phyloP scores from a whole-genome alignment of 352 stramenopile genomes.

The Pythium diclinum region DNA sequence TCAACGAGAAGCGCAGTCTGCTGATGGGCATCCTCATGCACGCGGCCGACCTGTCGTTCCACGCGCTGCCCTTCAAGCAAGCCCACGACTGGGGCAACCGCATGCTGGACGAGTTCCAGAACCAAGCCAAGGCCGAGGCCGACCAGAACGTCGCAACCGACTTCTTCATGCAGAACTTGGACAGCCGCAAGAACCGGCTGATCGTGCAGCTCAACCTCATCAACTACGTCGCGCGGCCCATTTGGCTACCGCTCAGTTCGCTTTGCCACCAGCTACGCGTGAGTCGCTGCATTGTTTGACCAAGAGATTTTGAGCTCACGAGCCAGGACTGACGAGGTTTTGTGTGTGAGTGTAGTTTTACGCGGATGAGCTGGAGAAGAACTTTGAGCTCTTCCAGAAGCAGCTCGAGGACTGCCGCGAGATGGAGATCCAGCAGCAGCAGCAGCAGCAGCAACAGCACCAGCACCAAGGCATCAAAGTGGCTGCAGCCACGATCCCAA shows the following conservation, averaged over 20 bases:
- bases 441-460: neutral
- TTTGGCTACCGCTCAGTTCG: slow-evolving; percentile 63
- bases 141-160: slow-evolving; percentile 50
- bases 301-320: neutral
- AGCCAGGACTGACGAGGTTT: neutral
- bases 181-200: slow-evolving; percentile 45
- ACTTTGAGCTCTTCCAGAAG: slow-evolving; percentile 55
- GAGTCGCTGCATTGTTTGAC: slow-evolving; percentile 13
- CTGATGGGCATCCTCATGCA: slow-evolving; percentile 74
- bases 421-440: slow-evolving; percentile 10
- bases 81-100: slow-evolving; percentile 52
- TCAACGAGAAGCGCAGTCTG: slow-evolving; percentile 50
- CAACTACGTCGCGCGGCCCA: slow-evolving; percentile 71
- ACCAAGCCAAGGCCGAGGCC: slow-evolving; percentile 50
- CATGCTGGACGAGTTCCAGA: slow-evolving; percentile 71
- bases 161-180: slow-evolving; percentile 72
- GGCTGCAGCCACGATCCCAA: neutral
- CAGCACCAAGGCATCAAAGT: neutral
- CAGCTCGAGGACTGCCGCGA: slow-evolving; percentile 34
- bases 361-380: slow-evolving; percentile 60
- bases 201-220: slow-evolving; percentile 74
- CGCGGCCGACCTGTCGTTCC: slow-evolving; percentile 64
- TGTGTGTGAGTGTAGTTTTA: slow-evolving; percentile 45
- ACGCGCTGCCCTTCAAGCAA: slow-evolving; percentile 48
- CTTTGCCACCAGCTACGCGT: slow-evolving; percentile 60